These are phyloP conservation scores for Hibiscus tridactylites DNA, from an alignment of 345 rosid species.

Conservation along the genomic window DNA sequence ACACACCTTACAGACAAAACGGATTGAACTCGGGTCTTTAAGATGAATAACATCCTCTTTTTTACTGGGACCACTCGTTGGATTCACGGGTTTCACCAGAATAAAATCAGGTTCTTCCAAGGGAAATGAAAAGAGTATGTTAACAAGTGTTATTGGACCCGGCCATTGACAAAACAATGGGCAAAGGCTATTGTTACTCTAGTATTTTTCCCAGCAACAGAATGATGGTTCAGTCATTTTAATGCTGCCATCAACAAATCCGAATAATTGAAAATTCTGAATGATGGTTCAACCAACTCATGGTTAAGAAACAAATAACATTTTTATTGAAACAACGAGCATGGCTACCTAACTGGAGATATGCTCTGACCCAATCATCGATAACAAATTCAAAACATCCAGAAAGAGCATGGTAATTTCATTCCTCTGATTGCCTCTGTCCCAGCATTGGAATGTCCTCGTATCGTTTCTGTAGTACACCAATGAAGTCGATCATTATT, in stretches of 20 bases:
- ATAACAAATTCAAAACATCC: slow-evolving; percentile 2
- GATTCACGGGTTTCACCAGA: too few species aligned
- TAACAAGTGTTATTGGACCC: neutral
- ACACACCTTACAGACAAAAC: too few species aligned
- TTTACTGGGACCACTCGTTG: too few species aligned
- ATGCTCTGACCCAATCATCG: slow-evolving; percentile 1
- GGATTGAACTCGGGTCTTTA: too few species aligned
- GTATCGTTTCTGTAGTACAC: slow-evolving; percentile 59
- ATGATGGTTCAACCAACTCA: neutral
- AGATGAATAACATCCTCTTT: too few species aligned
- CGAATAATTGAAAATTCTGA: neutral
- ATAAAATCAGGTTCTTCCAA: too few species aligned
- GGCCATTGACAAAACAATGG: neutral
- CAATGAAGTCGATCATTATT: slow-evolving; percentile 4
- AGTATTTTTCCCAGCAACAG: neutral
- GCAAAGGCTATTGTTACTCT: neutral
- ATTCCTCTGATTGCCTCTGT: slow-evolving; percentile 74
- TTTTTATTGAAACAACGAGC: slow-evolving; percentile 16
- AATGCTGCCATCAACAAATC: slow-evolving; percentile 1
- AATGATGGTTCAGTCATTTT: neutral
- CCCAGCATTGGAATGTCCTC: slow-evolving; percentile 87
- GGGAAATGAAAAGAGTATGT: too few species aligned
- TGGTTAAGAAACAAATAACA: neutral
- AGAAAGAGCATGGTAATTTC: slow-evolving; percentile 3
- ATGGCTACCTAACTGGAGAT: neutral